These are phyloP conservation scores for Rhododendron ovatum DNA, from an alignment of 148 eudicot genomes.

Conservation along the genomic window DNA sequence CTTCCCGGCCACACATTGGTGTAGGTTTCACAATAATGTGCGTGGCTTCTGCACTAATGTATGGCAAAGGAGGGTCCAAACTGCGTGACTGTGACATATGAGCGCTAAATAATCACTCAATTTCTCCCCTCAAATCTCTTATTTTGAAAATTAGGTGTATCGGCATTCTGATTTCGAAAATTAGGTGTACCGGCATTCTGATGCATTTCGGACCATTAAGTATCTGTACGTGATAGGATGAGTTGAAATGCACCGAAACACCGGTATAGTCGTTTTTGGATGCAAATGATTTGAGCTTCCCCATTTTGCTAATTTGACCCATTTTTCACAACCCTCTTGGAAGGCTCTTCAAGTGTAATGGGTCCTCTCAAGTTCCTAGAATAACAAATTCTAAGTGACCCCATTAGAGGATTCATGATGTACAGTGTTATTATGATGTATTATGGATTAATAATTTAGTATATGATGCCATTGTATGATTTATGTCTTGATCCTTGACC, in stretches of 20 bases:
- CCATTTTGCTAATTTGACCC: slow-evolving; percentile 19
- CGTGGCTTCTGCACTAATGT: not conserved
- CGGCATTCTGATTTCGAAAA: not conserved
- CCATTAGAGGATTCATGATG: slow-evolving; percentile 9
- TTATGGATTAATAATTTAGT: not conserved
- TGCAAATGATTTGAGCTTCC: not conserved
- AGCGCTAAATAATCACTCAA: not conserved
- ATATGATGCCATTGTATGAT: not conserved
- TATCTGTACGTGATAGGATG: not conserved
- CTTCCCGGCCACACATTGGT: not conserved
- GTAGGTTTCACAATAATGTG: not conserved
- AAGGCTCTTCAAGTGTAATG: slow-evolving; percentile 2
- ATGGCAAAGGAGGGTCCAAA: not conserved
- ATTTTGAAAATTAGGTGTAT: not conserved
- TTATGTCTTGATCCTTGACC: not conserved
- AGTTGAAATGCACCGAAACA: not conserved
- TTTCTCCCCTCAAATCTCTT: not conserved
- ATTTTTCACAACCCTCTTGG: slow-evolving; percentile 6
- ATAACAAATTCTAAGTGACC: slow-evolving; percentile 15
- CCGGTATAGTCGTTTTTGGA: not conserved
- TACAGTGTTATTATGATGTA: not conserved
- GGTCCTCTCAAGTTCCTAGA: slow-evolving; percentile 17
- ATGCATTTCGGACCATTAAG: not conserved
- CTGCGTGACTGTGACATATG: not conserved
- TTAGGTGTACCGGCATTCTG: not conserved